Base-by-base conservation (phyloP, 106 monocot species). In the Dioscorea alata region DNA sequence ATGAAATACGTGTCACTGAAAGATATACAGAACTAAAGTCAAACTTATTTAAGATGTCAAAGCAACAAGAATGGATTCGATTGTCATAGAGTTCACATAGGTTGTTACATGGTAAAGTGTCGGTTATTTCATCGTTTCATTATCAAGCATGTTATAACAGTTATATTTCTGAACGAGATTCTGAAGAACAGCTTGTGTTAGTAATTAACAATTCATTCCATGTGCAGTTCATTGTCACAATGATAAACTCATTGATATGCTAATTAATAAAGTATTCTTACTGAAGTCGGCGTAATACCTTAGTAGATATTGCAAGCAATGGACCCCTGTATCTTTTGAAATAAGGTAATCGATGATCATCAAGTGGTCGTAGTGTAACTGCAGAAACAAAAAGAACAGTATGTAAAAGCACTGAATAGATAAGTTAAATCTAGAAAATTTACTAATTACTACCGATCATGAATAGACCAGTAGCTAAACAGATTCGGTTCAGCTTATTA, bases 281-380 rank as follows among this genome's bases (percentile, higher is more conserved):
- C 42, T 8, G 0, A 8, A 42, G 42, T 10, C 10, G 42, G 6
- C 53, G 23, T 12, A 8, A 49, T 84, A 88, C 95, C 95, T 88
- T 75, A 95, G 73, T 59, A 95, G 78, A 77, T 95, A 95, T 65
- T 81, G 76, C 12, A 77, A 65, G 71, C 83, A 95, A 54, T 73
- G 68, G 74, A 91, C 66, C 50, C 91, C 91, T 35, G 73, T 64
- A 78, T 91, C 83, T 69, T 88, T 95, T 54, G 95, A 95, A 60
- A 95, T 86, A 50, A 95, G 90, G 78, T 95, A 91, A 83, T 95
- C 95, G 63, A 95, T 69, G 64, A 95, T 82, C 63, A 95, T 83
- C 48, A 75, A 74, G 75, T 95, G 91, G 75, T 95, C 95, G 72
- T 91, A 95, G 65, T 88, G 79, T 69, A 95, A 66, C 95, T 95